Percentiles rank a stretch among this genome's conserved stretches.
These are phyloP conservation scores for Globisporangium paroecandrum DNA, from an alignment of 352 stramenopile species.

Conservation along the genomic window DNA sequence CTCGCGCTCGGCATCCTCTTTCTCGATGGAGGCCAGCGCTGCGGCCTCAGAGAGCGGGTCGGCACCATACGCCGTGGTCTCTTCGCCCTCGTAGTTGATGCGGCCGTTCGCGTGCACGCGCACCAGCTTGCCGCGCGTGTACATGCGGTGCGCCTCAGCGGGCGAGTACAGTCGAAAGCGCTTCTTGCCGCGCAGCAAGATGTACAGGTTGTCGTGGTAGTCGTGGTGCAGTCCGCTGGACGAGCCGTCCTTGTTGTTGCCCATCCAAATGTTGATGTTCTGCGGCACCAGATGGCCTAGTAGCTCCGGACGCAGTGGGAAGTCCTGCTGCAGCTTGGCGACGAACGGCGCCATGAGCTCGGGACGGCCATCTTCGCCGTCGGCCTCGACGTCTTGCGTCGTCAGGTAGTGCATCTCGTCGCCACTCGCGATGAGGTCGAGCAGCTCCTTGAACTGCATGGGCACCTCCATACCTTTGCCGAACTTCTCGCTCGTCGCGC, in stretches of 20 bases:
- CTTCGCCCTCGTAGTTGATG: slow-evolving; percentile 93
- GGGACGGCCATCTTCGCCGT: slow-evolving; percentile 63
- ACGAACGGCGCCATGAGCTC: slow-evolving; percentile 87
- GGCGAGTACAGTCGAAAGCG: slow-evolving; percentile 93
- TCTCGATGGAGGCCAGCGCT: slow-evolving; percentile 57
- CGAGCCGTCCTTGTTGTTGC: slow-evolving; percentile 76
- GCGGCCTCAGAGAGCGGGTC: slow-evolving; percentile 56
- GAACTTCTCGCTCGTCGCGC: slow-evolving; percentile 65
- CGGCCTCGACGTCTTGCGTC: slow-evolving; percentile 85
- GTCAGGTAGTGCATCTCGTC: slow-evolving; percentile 88
- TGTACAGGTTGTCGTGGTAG: slow-evolving; percentile 99
- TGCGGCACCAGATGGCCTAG: slow-evolving; percentile 88
- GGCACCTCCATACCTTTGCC: slow-evolving; percentile 82
- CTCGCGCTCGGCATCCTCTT: slow-evolving; percentile 58
- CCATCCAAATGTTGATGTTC: slow-evolving; percentile 98
- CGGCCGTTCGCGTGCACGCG: slow-evolving; percentile 93
- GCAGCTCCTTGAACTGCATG: slow-evolving; percentile 76
- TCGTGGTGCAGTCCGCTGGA: slow-evolving; percentile 96
- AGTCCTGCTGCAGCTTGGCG: slow-evolving; percentile 62
- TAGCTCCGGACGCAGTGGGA: slow-evolving; percentile 84
- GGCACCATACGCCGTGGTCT: slow-evolving; percentile 76
- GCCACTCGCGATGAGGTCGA: slow-evolving; percentile 60
- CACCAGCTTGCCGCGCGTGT: slow-evolving; percentile 80
- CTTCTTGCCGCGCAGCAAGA: slow-evolving; percentile 93
- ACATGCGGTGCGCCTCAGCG: slow-evolving; percentile 87